Percentiles rank a stretch among this genome's conserved stretches.
Conservation (phyloP, 345 rosid species). For the Gossypium turneri region DNA sequence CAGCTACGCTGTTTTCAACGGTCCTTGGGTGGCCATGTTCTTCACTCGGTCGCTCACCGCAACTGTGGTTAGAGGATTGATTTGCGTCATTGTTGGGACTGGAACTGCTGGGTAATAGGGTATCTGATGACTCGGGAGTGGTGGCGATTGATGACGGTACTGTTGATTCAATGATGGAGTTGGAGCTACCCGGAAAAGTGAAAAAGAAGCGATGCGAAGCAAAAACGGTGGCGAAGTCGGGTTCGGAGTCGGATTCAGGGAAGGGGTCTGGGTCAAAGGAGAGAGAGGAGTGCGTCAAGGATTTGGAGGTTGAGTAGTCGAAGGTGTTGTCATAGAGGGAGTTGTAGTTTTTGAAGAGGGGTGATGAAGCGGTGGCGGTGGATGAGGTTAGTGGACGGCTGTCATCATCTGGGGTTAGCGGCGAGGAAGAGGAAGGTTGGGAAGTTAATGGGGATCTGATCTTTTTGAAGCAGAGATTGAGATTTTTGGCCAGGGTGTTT, state of each 20-base stretch:
- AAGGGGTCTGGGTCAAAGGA: not conserved
- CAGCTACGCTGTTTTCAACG: slow-evolving; percentile 45
- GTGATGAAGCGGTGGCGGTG: slow-evolving; percentile 16
- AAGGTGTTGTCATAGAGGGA: slow-evolving; percentile 36
- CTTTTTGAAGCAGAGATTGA: slow-evolving; percentile 53
- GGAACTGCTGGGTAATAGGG: not conserved
- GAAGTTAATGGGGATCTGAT: slow-evolving; percentile 28
- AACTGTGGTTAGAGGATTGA: not conserved
- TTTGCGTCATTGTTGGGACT: not conserved
- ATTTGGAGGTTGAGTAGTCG: slow-evolving; percentile 23
- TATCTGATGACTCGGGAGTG: slow-evolving; percentile 7
- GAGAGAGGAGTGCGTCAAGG: not conserved
- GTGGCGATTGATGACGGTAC: not conserved
- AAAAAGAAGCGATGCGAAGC: slow-evolving; percentile 91
- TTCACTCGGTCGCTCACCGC: not conserved
- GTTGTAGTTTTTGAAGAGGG: slow-evolving; percentile 38
- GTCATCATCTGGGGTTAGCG: slow-evolving; percentile 11
- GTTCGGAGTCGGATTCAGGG: slow-evolving; percentile 29
- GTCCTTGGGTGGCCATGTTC: slow-evolving; percentile 3
- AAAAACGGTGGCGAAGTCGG: slow-evolving; percentile 60
- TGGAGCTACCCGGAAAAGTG: slow-evolving; percentile 86
- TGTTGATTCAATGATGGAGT: slow-evolving; percentile 61
- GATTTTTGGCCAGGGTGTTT: slow-evolving; percentile 35
- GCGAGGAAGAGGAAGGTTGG: slow-evolving; percentile 8
- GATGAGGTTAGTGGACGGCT: slow-evolving; percentile 8